phyloP scores from a whole-genome alignment of 2,329 filamentous ascomycete genomes.

The Apiospora koreana region DNA sequence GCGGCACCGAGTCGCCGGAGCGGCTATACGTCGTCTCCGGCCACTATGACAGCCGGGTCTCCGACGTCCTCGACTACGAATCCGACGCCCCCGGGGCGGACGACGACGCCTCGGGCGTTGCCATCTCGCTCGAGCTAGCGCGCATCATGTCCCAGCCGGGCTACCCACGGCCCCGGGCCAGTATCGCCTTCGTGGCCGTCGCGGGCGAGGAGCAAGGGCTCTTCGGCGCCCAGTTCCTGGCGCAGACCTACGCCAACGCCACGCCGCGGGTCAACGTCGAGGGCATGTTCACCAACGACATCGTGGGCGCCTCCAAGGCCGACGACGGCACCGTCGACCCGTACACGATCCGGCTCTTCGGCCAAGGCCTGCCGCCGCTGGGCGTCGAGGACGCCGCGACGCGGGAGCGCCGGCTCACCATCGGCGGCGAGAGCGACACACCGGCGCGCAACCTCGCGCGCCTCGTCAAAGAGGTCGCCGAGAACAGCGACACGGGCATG shows the following conservation, averaged over 20 bases:
- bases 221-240: conserved; percentile 52
- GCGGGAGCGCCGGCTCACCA: conserved; percentile 40
- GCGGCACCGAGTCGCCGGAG: conserved; percentile 47
- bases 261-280: conserved; percentile 50
- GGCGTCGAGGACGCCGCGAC: conserved; percentile 39
- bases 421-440: conserved; percentile 56
- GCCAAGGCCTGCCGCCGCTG: conserved; percentile 44
- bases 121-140: conserved; percentile 56
- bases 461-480: conserved; percentile 55
- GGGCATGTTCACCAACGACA: conserved; percentile 60
- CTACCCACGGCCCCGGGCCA: conserved; percentile 43
- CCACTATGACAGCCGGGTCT: conserved; percentile 55
- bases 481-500: conserved; percentile 54
- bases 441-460: conserved; percentile 56
- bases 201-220: conserved; percentile 60
- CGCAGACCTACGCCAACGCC: conserved; percentile 51
- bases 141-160: conserved; percentile 48
- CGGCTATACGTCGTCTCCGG: conserved; percentile 56
- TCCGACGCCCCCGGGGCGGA: conserved; percentile 57
- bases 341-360: conserved; percentile 56
- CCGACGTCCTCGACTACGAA: conserved; percentile 51
- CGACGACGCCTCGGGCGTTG: conserved; percentile 58
- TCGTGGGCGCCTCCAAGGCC: conserved; percentile 52
- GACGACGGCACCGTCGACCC: conserved; percentile 47
- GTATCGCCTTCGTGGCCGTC: conserved; percentile 57